Evolutionary conservation across 768 basidiomycete genomes (phyloP), one percentile per base, ranked within the genome.

Genomic region (Leccinellum luteum): DNA sequence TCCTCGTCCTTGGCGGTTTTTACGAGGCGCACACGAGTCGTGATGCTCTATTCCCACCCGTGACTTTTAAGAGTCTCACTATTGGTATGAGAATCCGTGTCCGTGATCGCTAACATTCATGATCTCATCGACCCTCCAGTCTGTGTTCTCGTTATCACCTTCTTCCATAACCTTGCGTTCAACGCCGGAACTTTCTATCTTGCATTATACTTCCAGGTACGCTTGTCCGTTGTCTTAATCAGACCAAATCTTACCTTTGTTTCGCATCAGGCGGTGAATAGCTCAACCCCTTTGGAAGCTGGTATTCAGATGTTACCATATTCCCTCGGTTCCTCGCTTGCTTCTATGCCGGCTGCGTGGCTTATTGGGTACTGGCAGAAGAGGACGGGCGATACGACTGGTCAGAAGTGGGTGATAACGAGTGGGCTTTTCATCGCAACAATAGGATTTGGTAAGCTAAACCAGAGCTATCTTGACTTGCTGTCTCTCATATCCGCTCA

Each of bases 281-380:
- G 85, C 25, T 81, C 81, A 21, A 82, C 82, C n/a, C 90, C 89
- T 13, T 68, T 92, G 48, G 71, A 85, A 69, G 86, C 91, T 58
- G 92, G 90, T 10, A 68, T 91, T 21, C 81, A 84, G 67, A 79
- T 91, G 72, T 78, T 94, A 55, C 90, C 92, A 12, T 93, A 92
- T 75, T 90, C 92, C 50, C 82, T 93, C 52, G 92, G 90, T 51
- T 88, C 91, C 32, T 91, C 91, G 23, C 68, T 93, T 56, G 87
- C 91, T 44, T 92, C 92, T 12, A 85, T 94, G 78, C 90, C 91
- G 23, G 87, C 82, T 35, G 90, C 92, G n/a, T 90, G 89, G 89
- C 80, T 89, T 63, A 89, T 92, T 63, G 83, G 80, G 48, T 84
- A 81, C 60, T 83, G 79, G 78, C 86, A 90, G 71, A 75, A 70